Evolutionary conservation across 1,284 basidiomycete genomes (phyloP).

Genomic region (Volvariella volvacea): DNA sequence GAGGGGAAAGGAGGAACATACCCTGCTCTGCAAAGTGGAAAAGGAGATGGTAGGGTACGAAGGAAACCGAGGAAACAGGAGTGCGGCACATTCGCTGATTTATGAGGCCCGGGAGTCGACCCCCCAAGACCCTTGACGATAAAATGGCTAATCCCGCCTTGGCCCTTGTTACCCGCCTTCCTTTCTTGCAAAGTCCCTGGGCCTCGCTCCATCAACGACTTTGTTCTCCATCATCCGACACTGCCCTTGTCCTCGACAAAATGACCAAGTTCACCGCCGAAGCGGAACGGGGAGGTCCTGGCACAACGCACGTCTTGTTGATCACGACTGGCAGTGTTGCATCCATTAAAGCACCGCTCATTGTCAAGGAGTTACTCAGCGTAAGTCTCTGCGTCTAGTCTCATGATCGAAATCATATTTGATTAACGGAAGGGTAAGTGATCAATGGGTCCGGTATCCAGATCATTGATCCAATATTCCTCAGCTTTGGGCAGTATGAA

Average conservation of each 20-base stretch:
- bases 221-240: too few relatives aligned
- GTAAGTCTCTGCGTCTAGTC: conserved; percentile 36
- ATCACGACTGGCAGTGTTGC: conserved; percentile 93
- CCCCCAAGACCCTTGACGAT: conserved; percentile 8
- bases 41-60: conserved; percentile 3
- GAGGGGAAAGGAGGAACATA: conserved; percentile 9
- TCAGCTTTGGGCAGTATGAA: conserved; percentile 41
- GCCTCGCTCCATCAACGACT: too few relatives aligned
- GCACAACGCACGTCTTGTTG: conserved; percentile 68
- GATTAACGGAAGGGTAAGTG: conserved; percentile 2
- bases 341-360: conserved; percentile 87
- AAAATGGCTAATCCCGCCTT: background rate
- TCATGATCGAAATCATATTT: background rate
- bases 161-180: too few relatives aligned
- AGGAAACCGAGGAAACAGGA: conserved; percentile 11
- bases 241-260: too few relatives aligned
- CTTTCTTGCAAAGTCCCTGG: too few relatives aligned
- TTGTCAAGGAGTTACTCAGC: conserved; percentile 68
- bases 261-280: conserved; percentile 33
- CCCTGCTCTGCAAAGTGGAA: conserved; percentile 16
- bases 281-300: conserved; percentile 30
- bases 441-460: background rate
- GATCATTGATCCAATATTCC: background rate
- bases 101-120: too few relatives aligned
- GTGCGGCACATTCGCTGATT: background rate